Base-by-base conservation (phyloP, 306 rosid species). In the Castanea crenata region DNA sequence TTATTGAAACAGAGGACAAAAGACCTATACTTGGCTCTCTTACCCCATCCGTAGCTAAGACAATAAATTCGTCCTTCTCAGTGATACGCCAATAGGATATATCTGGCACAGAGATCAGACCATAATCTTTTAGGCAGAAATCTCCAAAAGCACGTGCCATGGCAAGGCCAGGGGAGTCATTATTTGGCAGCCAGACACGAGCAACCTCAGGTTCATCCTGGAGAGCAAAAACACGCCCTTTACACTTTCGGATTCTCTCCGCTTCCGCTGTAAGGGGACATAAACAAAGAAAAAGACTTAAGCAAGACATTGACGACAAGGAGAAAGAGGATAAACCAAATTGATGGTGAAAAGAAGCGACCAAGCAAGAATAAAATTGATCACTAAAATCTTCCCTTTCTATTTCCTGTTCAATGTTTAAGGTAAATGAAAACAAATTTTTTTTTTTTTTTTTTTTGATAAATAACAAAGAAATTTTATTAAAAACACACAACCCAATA, bases 141-240 rank as follows among this genome's bases (percentile, higher is more conserved):
- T 96, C 99, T 68, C 99, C 99, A 75, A 96, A 93, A 55, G 99
- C 99, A 38, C 99, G 87, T 21, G 99, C 99, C 99, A 96, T 96
- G 87, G 99, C 99, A 74, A 96, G 97, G 78, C 99, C 99, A 21
- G 99, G 99, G 55, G 99, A 93, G 44, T 96, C 94, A 64, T 78
- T 89, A 84, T 96, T 89, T 69, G 99, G 99, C 71, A 96, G 85
- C 99, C 99, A 96, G 81, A 96, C 98, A 44, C 99, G 87, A 74
- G 92, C 79, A 77, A 96, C 99, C 85, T 93, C 99, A 16, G 99
- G 99, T 81, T 96, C 99, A 72, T 96, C 99, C 20, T 85, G 96
- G 75, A 96, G 99, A 70, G 99, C 90, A 85, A 96, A 96, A 35
- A 96, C 98, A 6, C 99, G 98, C 59, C 99, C 99, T 85, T 61